Percentiles rank a stretch among this genome's conserved stretches.
phyloP scores from a whole-genome alignment of 2,329 filamentous ascomycete genomes.

The Scedosporium minutisporum region DNA sequence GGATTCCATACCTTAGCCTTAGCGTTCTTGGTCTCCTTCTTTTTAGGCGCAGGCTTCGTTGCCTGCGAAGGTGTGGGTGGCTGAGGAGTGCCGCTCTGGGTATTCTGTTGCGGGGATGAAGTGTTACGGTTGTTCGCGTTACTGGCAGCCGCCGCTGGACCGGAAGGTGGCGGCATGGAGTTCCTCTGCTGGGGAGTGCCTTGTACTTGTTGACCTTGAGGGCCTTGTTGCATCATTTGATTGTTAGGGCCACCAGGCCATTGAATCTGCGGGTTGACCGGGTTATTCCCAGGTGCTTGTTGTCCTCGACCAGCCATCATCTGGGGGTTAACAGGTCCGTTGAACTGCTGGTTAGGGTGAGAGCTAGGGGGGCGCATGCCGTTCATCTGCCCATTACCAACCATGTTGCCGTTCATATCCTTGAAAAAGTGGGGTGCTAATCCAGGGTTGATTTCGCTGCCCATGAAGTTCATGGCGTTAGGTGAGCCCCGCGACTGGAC shows the following conservation, averaged over 20 bases:
- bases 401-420: slow-evolving; percentile 46
- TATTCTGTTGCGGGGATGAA: slow-evolving; percentile 51
- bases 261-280: slow-evolving; percentile 21
- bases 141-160: slow-evolving; percentile 37
- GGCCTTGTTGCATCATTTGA: slow-evolving; percentile 28
- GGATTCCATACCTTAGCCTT: slow-evolving; percentile 54
- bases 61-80: slow-evolving; percentile 68
- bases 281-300: slow-evolving; percentile 14
- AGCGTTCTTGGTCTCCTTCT: slow-evolving; percentile 58
- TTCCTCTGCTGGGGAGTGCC: slow-evolving; percentile 61
- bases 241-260: slow-evolving; percentile 31
- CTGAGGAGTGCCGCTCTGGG: slow-evolving; percentile 37
- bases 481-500: slow-evolving; percentile 57
- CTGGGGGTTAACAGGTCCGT: slow-evolving; percentile 50
- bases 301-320: slow-evolving; percentile 43
- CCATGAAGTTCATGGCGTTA: slow-evolving; percentile 54
- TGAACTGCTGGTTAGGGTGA: slow-evolving; percentile 50
- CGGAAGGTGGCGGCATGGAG: slow-evolving; percentile 58
- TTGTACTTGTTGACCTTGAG: slow-evolving; percentile 40
- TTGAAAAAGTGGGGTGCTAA: slow-evolving; percentile 53
- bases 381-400: slow-evolving; percentile 45
- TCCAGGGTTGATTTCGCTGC: slow-evolving; percentile 50
- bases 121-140: slow-evolving; percentile 45
- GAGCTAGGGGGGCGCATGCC: slow-evolving; percentile 62
- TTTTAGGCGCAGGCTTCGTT: slow-evolving; percentile 67